Evolutionary conservation across 2,329 filamentous ascomycete species (phyloP), one percentile per base, ranked within the genome.

Genomic region (Xenosphaeropsis pyriputrescens): DNA sequence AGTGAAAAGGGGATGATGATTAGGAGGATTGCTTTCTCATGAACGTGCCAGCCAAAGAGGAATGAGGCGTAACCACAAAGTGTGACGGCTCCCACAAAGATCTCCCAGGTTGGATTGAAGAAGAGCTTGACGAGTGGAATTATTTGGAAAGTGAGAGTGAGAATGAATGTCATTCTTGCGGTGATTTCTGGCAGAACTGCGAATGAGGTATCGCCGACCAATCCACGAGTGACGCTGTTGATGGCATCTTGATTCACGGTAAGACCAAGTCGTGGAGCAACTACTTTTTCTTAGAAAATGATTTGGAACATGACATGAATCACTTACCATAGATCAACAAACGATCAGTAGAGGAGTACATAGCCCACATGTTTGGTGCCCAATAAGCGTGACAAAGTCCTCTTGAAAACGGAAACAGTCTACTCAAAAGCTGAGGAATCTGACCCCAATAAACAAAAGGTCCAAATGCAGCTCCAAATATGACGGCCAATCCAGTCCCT

Each of bases 381-480:
- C 91, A 98, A 57, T 98, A 98, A 1, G 91, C 91, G 62, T 98
- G 91, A 55, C 89, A 96, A 4, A 98, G 65, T 0, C 91, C 91
- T 42, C 91, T 71, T 1, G 86, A 86, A 57, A 98, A 98, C 1
- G 91, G 91, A 50, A 98, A 98, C 7, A 98, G 64, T 29, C 91
- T 72, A 52, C 76, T 79, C 42, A 91, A 60, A 16, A 98, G 66
- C 61, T 96, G 91, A 11, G 79, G 72, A 13, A 94, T 72, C 59
- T 96, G 91, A 7, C 73, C 75, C 73, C 79, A 80, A 41, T 77
- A 67, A 4, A 71, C 77, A 58, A 96, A 98, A 0, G 91, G 91
- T 0, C 85, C 91, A 57, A 98, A 93, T 0, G 88, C 86, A n/a
- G 72, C 62, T 3, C 64, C 79, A 47, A 93, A 82, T 13, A 95